phyloP scores from a whole-genome alignment of 441 rosid genomes.

The Pelargonium exstipulatum region DNA sequence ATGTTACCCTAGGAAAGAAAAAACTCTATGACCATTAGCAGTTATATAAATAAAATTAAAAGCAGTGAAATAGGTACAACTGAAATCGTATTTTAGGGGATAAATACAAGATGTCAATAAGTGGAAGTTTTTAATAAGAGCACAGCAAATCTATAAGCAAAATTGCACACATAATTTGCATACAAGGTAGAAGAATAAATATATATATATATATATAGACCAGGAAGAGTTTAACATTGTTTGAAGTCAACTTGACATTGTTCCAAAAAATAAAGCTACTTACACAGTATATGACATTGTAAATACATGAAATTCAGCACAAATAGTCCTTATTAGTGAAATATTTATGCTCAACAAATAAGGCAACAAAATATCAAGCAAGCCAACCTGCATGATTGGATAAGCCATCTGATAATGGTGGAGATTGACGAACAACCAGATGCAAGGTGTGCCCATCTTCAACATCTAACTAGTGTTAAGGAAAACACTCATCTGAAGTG shows the following conservation, averaged over 20 bases:
- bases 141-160: neutral
- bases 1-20: neutral
- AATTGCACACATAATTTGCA: neutral
- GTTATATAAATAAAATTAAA: neutral
- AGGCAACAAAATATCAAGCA: constrained; percentile 4
- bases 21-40: neutral
- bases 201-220: neutral
- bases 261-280: neutral
- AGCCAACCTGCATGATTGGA: constrained; percentile 20
- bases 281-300: neutral
- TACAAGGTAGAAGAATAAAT: neutral
- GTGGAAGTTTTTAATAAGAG: neutral
- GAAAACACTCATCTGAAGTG: neutral
- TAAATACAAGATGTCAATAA: neutral
- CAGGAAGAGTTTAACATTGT: neutral
- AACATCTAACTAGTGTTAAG: constrained; percentile 24
- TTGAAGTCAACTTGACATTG: neutral
- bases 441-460: constrained; percentile 32
- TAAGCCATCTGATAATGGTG: constrained; percentile 15
- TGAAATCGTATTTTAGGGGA: neutral
- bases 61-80: neutral
- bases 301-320: neutral
- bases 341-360: neutral
- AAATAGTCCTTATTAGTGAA: neutral
- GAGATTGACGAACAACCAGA: constrained; percentile 27